phyloP scores from a whole-genome alignment of 2,329 filamentous ascomycete genomes.

The Blumeria hordei region DNA sequence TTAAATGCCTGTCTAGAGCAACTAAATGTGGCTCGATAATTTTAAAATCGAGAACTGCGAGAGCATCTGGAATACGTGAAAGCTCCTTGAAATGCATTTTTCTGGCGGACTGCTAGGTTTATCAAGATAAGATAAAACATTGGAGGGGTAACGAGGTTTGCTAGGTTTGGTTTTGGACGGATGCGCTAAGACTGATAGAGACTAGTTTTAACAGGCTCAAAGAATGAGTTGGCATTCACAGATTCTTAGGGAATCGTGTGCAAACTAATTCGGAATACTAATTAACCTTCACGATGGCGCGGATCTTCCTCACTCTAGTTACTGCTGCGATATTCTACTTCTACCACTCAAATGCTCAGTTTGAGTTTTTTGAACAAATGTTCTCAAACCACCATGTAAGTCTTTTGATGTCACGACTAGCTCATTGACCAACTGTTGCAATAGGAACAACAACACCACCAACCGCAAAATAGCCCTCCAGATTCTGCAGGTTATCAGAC shows the following conservation, averaged over 20 bases:
- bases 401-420: background rate
- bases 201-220: no score
- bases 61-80: constrained; percentile 23
- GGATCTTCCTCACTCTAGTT: constrained; percentile 16
- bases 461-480: constrained; percentile 58
- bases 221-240: no score
- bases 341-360: constrained; percentile 45
- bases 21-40: constrained; percentile 48
- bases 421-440: constrained; percentile 1
- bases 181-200: no score
- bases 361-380: constrained; percentile 97
- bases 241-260: no score
- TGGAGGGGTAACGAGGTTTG: no score
- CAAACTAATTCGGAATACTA: no score
- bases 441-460: constrained; percentile 20
- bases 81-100: constrained; percentile 34
- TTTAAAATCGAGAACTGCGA: constrained; percentile 51
- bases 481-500: constrained; percentile 61
- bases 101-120: no score
- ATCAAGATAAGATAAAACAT: no score
- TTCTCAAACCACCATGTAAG: constrained; percentile 38
- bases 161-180: no score
- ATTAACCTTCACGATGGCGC: constrained; percentile 8
- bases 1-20: constrained; percentile 68
- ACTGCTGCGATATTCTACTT: constrained; percentile 30